phyloP scores from a whole-genome alignment of 2,329 filamentous ascomycete genomes.

The Phaeomoniella chlamydospora region DNA sequence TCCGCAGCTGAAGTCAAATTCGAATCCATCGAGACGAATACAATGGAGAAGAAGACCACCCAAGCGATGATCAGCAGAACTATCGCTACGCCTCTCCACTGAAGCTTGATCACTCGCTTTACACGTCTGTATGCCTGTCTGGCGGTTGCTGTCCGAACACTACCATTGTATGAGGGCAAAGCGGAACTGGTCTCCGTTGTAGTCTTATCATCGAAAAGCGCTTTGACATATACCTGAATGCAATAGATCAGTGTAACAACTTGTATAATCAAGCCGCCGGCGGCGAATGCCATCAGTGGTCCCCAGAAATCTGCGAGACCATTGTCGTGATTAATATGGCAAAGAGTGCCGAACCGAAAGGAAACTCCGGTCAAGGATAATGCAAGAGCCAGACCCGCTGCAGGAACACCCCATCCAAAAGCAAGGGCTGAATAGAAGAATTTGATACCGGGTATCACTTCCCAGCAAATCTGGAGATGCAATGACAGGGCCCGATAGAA shows the following conservation, averaged over 20 bases:
- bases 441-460: conserved; percentile 69
- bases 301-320: conserved; percentile 82
- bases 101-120: conserved; percentile 71
- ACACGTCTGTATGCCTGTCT: conserved; percentile 80
- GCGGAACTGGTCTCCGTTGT: conserved; percentile 54
- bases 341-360: conserved; percentile 80
- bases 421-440: conserved; percentile 81
- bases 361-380: conserved; percentile 82
- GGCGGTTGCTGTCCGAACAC: conserved; percentile 65
- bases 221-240: conserved; percentile 83
- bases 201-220: conserved; percentile 57
- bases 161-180: conserved; percentile 62
- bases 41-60: conserved; percentile 82
- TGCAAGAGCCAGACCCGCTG: conserved; percentile 58
- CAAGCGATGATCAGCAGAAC: conserved; percentile 82
- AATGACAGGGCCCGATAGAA: conserved; percentile 82
- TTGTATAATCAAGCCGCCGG: conserved; percentile 63
- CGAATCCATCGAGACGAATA: conserved; percentile 72
- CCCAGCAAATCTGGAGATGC: conserved; percentile 97
- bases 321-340: conserved; percentile 84
- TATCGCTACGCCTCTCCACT: conserved; percentile 87
- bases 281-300: conserved; percentile 66
- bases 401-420: conserved; percentile 72
- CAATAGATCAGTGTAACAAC: conserved; percentile 81
- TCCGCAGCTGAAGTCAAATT: conserved; percentile 47